Base-by-base conservation (phyloP, 2,329 filamentous ascomycete genomes). In the Dactylella cylindrospora region DNA sequence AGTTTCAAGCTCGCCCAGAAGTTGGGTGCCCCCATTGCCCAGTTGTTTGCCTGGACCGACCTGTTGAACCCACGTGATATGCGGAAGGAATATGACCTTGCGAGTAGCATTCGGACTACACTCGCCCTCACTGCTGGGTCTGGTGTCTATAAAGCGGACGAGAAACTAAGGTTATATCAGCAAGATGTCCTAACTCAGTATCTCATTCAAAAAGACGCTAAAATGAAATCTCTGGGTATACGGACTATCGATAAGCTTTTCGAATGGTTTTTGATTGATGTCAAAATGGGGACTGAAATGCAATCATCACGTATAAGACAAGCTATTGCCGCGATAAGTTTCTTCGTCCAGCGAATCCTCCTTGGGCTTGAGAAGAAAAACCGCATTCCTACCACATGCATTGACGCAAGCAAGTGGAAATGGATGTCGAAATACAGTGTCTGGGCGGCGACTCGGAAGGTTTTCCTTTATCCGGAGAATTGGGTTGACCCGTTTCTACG, bases 381-480 rank as follows among this genome's bases (percentile, higher is more conserved):
- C 22, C 32, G 23, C n/a, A 35, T 31, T 3, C 19, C 25, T 1
- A 31, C 25, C 1, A 20, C n/a, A 5, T 23, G 28, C 12, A 19
- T 8, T 3, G 6, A 1, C 31, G 59, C 38, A 26, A 60, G n/a
- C 8, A 19, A 54, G 7, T 72, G 70, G 72, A 41, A 64, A 9
- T 71, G 67, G 68, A 70, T 72, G 67, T 22, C 55, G 12, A 38
- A 51, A 19, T 69, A 71, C 20, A 28, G 33, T 1, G 19, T 70
- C 0, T 73, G 71, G 70, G 61, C 70, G 41, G 72, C 70, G 1
- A 70, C 71, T 45, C 61, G 69, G 0, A 68, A 72, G 12, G 49
- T 72, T 1, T 72, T 70, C 33, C 40, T 73, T 2, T 71, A 69
- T 25, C 72, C 71, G 0, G 72, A 74, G 65, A 73, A 72, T 44